Conservation (phyloP, 441 rosid genomes). For the Daphne laureola region DNA sequence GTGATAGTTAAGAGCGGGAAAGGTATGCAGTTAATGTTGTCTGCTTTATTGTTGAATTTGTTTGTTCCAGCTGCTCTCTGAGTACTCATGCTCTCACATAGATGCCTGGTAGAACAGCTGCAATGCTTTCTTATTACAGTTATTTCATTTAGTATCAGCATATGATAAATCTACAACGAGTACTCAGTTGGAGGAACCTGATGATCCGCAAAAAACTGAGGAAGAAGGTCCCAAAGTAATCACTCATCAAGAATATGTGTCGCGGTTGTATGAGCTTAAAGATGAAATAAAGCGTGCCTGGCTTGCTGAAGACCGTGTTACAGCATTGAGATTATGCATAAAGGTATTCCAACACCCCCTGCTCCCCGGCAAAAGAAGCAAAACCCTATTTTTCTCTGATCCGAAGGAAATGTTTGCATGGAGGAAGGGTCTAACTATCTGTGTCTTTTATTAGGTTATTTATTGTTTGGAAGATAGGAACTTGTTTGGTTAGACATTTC, state of each 20-base stretch:
- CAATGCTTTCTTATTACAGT: slow-evolving; percentile 14
- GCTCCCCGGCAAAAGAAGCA: background rate
- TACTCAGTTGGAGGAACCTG: slow-evolving; percentile 40
- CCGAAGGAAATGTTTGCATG: background rate
- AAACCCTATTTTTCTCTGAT: slow-evolving; percentile 4
- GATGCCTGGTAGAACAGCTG: slow-evolving; percentile 8
- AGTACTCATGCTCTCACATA: slow-evolving; percentile 1
- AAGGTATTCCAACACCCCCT: slow-evolving; percentile 32
- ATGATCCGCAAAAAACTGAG: slow-evolving; percentile 39
- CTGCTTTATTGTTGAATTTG: background rate
- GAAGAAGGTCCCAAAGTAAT: slow-evolving; percentile 47
- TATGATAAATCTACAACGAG: slow-evolving; percentile 38
- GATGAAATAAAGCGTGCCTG: slow-evolving; percentile 73
- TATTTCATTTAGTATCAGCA: slow-evolving; percentile 22
- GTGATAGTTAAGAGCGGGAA: slow-evolving; percentile 49
- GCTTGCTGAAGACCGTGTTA: slow-evolving; percentile 69
- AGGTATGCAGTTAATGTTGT: slow-evolving; percentile 33
- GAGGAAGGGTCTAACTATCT: background rate
- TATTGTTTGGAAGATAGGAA: too few relatives aligned
- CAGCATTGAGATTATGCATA: slow-evolving; percentile 69
- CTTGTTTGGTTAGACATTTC: too few relatives aligned
- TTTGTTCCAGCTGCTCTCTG: background rate
- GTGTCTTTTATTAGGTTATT: slow-evolving; percentile 3
- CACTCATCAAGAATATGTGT: slow-evolving; percentile 66
- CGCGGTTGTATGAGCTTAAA: slow-evolving; percentile 62